Evolutionary conservation across 2,329 filamentous ascomycete species (phyloP).

Genomic region (Biscogniauxia marginata): DNA sequence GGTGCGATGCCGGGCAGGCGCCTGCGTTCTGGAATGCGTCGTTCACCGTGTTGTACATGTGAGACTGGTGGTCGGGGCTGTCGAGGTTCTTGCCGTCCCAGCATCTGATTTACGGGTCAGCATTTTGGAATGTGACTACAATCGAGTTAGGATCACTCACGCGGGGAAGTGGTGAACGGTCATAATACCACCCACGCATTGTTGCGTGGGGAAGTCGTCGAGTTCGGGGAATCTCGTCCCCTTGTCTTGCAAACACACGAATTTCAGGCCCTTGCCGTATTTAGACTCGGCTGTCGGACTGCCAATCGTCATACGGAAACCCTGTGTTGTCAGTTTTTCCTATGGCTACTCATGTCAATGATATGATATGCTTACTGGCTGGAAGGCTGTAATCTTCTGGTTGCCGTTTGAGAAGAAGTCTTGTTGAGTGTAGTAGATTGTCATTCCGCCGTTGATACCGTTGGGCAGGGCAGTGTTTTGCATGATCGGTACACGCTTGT

Average conservation of each 20-base stretch:
- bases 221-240: conserved; percentile 41
- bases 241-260: conserved; percentile 40
- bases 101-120: conserved; percentile 33
- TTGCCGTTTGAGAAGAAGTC: conserved; percentile 31
- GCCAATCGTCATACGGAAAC: conserved; percentile 45
- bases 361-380: conserved; percentile 30
- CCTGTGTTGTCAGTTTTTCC: conserved; percentile 22
- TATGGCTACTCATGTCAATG: background rate
- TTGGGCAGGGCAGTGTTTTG: conserved; percentile 28
- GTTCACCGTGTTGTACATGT: conserved; percentile 34
- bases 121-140: background rate
- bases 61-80: conserved; percentile 29
- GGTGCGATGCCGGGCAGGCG: conserved; percentile 40
- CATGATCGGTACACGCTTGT: conserved; percentile 32
- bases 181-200: conserved; percentile 42
- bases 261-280: conserved; percentile 38
- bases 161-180: conserved; percentile 41
- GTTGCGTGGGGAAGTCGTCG: conserved; percentile 38
- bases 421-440: conserved; percentile 32
- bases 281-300: conserved; percentile 33
- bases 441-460: conserved; percentile 32
- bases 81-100: conserved; percentile 48
- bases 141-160: conserved; percentile 18
- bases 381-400: conserved; percentile 44
- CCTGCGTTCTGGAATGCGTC: conserved; percentile 29